Evolutionary conservation across 768 basidiomycete genomes (phyloP), one percentile per base, ranked within the genome.

Genomic region (Tricholoma saponaceum): DNA sequence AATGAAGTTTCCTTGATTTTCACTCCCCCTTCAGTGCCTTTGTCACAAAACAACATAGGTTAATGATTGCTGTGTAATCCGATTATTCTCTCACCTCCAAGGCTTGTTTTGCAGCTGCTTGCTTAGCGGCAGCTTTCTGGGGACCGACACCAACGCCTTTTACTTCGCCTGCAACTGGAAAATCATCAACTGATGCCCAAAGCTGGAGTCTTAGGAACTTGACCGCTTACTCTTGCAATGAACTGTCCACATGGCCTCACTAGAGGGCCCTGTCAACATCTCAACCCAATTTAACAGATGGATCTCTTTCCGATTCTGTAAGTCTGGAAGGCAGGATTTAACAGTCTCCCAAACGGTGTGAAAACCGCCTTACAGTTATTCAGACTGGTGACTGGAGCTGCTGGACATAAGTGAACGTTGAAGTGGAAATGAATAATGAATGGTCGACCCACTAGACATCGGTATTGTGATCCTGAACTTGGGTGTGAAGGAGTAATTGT

Each of bases 201-300:
- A 33, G 14, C 46, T 51, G 52, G 16, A 22, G 22, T 23, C 26
- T 10, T 14, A 41, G n/a, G n/a, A n/a, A n/a, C n/a, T n/a, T n/a
- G n/a, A 22, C 22, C n/a, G 46, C 81, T 62, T 62, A 86, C 86
- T 73, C 71, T 82, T 85, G 69, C 83, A 87, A 20, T 76, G 67
- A n/a, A 75, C 67, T 9, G 74, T 82, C 86, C 86, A 89, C 20
- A 64, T 55, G 28, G 72, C 62, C 10, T 72, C 69, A 61, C 80
- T 67, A 8, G 75, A 58, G 0, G 74, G 79, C 0, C 86, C 85
- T 4, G 69, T 60, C 1, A 43, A 60, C 0, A 60, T 64, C 50
- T 81, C 78, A 13, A 54, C 68, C 71, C 73, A 87, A 44, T 69
- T 76, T 52, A 86, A 47, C 4, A 72, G 59, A 47, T 74, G 64